Evolutionary conservation across 139 green algal genomes (phyloP).

Genomic region (Parachlorella kessleri): DNA sequence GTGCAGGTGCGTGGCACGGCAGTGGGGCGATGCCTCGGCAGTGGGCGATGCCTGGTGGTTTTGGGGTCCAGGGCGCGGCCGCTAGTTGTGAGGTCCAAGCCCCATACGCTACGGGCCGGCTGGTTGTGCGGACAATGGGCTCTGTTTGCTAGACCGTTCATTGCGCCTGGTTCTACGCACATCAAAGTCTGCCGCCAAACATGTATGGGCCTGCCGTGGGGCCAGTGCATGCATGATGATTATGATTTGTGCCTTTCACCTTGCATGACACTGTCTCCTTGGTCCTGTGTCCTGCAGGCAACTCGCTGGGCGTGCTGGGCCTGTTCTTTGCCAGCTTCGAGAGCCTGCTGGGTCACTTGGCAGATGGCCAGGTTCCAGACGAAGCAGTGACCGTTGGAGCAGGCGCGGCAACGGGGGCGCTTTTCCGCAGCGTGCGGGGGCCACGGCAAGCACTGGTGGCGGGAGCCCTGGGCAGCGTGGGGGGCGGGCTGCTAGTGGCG

Average conservation of each 20-base stretch:
- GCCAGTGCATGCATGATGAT: not conserved
- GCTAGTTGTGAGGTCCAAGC: too few relatives aligned
- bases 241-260: not conserved
- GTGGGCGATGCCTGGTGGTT: too few relatives aligned
- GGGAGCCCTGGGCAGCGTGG: slow-evolving; percentile 60
- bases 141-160: too few relatives aligned
- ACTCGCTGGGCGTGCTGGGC: slow-evolving; percentile 77
- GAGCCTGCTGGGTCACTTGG: slow-evolving; percentile 53
- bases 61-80: too few relatives aligned
- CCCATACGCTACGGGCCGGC: too few relatives aligned
- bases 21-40: too few relatives aligned
- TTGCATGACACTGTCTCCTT: too few relatives aligned
- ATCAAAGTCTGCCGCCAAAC: not conserved
- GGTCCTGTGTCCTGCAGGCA: slow-evolving; percentile 56
- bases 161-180: too few relatives aligned
- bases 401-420: slow-evolving; percentile 65
- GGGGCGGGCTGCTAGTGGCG: slow-evolving; percentile 50
- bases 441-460: slow-evolving; percentile 70
- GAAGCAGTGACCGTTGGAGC: slow-evolving; percentile 60
- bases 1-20: slow-evolving; percentile 18
- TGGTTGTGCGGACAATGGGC: too few relatives aligned
- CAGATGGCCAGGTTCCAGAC: slow-evolving; percentile 66
- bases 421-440: slow-evolving; percentile 76
- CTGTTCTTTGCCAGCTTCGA: slow-evolving; percentile 78
- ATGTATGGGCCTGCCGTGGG: not conserved